Evolutionary conservation across 2,329 filamentous ascomycete species (phyloP), one percentile per base, ranked within the genome.

Genomic region (Diaporthe longicolla): DNA sequence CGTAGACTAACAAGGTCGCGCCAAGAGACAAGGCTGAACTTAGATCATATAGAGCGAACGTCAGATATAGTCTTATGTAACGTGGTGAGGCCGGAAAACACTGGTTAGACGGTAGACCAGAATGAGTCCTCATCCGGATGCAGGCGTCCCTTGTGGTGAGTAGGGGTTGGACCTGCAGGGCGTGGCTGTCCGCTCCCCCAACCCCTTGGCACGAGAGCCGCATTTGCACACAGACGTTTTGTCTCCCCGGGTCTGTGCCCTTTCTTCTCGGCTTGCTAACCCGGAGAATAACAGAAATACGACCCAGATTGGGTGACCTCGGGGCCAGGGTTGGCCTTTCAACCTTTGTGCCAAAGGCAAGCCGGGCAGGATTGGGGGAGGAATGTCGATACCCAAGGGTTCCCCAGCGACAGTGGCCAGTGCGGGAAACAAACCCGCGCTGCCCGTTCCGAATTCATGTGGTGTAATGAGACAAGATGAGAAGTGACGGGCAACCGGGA

Each of bases 211-310:
- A 63, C 45, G 50, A 50, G 70, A 71, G 70, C 70, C 70, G 70
- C 70, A 71, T 71, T 32, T 71, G 70, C 70, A 59, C 70, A 71
- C 70, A 71, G 70, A 71, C 70, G 35, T 43, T 71, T 63, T 26
- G n/a, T 11, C 70, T 32, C 70, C 19, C 19, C 5, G 45, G n/a
- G 57, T 54, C 48, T 71, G 32, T 71, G 35, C 50, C 70, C 32
- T 45, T 71, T 43, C n/a, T n/a, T 11, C 57, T 54, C 35, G 70
- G 70, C n/a, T 54, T 71, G 70, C 19, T 26, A 54, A 21, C n/a
- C 70, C 70, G 57, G 70, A 71, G 70, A 54, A 71, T 71, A 54
- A 35, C 70, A 71, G 15, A 43, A 70, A 59, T 55, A 52, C 35
- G 45, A 71, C 59, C 26, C 57, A 50, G 48, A 63, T 54, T 68